Percentiles rank a stretch among this genome's conserved stretches.
Conservation (phyloP, 129 eudicot genomes). For the Tagetes erecta region DNA sequence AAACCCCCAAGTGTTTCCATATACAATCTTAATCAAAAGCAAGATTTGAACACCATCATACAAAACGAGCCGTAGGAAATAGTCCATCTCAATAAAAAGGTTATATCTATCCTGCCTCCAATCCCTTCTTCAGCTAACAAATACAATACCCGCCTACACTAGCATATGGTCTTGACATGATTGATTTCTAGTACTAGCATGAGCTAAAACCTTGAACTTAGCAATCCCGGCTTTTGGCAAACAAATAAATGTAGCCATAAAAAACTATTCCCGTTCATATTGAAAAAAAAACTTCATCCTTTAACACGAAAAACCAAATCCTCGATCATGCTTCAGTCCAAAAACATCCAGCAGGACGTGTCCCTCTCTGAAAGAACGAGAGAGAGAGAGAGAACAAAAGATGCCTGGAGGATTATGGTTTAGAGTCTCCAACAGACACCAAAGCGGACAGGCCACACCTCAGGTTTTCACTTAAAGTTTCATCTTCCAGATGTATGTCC, state of each 20-base stretch:
- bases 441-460: constrained; percentile 16
- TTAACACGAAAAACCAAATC: constrained; percentile 22
- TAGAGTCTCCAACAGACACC: constrained; percentile 22
- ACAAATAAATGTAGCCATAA: constrained; percentile 18
- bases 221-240: constrained; percentile 18
- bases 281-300: constrained; percentile 17
- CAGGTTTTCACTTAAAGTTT: constrained; percentile 16
- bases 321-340: constrained; percentile 15
- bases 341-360: constrained; percentile 17
- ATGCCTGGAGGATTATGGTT: constrained; percentile 11
- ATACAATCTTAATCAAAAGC: constrained; percentile 4
- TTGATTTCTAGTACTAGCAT: constrained; percentile 27
- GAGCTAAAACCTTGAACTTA: constrained; percentile 26
- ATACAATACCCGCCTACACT: constrained; percentile 14
- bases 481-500: constrained; percentile 32
- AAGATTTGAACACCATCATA: constrained; percentile 9
- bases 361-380: constrained; percentile 7
- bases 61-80: constrained; percentile 22
- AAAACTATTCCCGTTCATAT: constrained; percentile 7
- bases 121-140: constrained; percentile 27
- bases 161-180: constrained; percentile 14
- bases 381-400: constrained; percentile 18
- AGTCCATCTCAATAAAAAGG: constrained; percentile 17
- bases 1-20: constrained; percentile 21
- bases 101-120: constrained; percentile 30